Conservation (phyloP, 2,329 filamentous ascomycete genomes). For the Colletotrichum somersetense region DNA sequence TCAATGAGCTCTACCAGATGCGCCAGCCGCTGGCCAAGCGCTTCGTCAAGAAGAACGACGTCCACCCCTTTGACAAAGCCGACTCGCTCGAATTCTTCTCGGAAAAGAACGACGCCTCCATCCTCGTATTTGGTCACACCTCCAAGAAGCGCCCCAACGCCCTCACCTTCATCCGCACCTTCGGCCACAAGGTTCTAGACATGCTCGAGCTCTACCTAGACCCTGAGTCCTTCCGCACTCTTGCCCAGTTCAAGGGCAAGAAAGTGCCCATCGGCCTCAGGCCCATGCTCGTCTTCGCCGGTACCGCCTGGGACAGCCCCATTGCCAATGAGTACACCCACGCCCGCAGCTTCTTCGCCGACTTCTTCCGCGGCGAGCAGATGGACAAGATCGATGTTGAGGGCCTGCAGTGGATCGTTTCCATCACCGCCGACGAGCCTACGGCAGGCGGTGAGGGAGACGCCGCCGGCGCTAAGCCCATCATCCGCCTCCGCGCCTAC, state of each 20-base stretch:
- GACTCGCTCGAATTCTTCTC: constrained; percentile 93
- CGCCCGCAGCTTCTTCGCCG: constrained; percentile 87
- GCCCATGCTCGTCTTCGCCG: constrained; percentile 92
- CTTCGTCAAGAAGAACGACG: constrained; percentile 96
- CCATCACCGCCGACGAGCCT: constrained; percentile 80
- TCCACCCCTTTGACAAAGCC: constrained; percentile 94
- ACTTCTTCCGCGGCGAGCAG: constrained; percentile 86
- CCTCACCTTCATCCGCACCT: constrained; percentile 85
- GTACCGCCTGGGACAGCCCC: constrained; percentile 87
- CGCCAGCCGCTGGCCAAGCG: constrained; percentile 88
- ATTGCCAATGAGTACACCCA: constrained; percentile 84
- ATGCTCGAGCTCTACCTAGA: constrained; percentile 94
- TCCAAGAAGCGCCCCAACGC: constrained; percentile 97
- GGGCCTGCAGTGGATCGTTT: constrained; percentile 91
- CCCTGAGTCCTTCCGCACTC: constrained; percentile 75
- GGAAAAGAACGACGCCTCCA: constrained; percentile 92
- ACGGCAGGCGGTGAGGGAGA: constrained; percentile 52
- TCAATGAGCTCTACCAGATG: constrained; percentile 87
- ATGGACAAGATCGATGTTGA: constrained; percentile 91
- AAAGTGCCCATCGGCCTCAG: constrained; percentile 85
- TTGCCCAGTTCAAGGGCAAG: constrained; percentile 81
- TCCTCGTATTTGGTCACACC: constrained; percentile 86
- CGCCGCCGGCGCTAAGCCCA: constrained; percentile 64
- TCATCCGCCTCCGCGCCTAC: constrained; percentile 81
- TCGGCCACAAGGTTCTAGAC: constrained; percentile 89